Evolutionary conservation across 2,329 filamentous ascomycete species (phyloP), one percentile per base, ranked within the genome.

Genomic region (Paracamarosporium sp.): DNA sequence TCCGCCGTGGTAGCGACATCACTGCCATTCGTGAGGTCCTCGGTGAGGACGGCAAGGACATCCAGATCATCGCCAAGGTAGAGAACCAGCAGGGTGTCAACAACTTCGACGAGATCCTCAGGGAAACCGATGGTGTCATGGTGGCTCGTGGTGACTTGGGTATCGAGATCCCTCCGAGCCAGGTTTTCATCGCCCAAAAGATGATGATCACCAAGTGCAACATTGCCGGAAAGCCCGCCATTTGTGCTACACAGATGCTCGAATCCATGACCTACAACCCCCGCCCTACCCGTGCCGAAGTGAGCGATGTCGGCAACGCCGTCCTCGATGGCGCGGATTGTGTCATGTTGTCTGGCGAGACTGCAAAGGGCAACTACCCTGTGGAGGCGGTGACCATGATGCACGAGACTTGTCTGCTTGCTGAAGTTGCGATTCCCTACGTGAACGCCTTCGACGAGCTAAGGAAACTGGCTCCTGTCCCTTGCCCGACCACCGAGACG

Each of bases 151-250:
- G 95, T 83, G 95, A 98, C 77, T 84, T 97, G 65, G 95, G 95
- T 85, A 99, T 99, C 72, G 95, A 99, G 83, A 99, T 99, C 72
- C 94, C 95, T 48, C 94, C 95, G 61, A 92, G 94, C 65, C 95
- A 99, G 86, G 95, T 99, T 67, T 99, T 99, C 81, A 92, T 96
- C 69, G 95, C 95, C 56, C 95, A 99, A 86, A 99, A 99, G 90
- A 99, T 99, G 92, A 93, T 99, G 87, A 99, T 99, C 81, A 93
- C 95, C 82, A 98, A 98, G 89, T 99, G 95, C 88, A 99, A 99
- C 86, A 89, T 97, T 76, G 93, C 93, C 69, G 95, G 95, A 81
- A 99, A 99, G 87, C 95, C 95, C 68, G 93, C 94, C 79, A 97
- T 99, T 79, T 98, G 94, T 82, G 95, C 95, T 59, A 99, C 95